A percentile compares a stretch with the other conserved stretches of the same genome.
Conservation (phyloP, 2,329 filamentous ascomycete genomes). For the Ceratocystiopsis sp. region DNA sequence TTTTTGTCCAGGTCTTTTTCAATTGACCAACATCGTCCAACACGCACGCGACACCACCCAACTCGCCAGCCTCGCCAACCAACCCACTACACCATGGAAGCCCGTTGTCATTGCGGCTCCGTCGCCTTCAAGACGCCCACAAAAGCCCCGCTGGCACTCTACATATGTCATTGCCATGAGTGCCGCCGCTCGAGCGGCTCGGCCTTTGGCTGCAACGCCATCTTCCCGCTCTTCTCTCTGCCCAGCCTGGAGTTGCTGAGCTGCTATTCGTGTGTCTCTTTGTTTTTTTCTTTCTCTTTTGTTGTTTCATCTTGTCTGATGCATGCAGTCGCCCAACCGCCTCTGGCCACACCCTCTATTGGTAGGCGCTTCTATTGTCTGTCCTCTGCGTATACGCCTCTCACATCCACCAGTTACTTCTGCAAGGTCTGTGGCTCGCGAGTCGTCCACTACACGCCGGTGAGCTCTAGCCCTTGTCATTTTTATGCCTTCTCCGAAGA, state of each 20-base stretch:
- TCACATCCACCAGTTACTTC: constrained; percentile 43
- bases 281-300: background rate
- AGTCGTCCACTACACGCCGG: constrained; percentile 43
- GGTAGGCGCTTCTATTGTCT: constrained; percentile 30
- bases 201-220: constrained; percentile 51
- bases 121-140: constrained; percentile 10
- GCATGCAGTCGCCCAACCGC: constrained; percentile 34
- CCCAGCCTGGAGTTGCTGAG: constrained; percentile 30
- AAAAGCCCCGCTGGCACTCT: constrained; percentile 9
- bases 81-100: constrained; percentile 11
- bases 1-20: background rate
- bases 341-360: constrained; percentile 39
- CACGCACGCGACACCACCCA: too few relatives aligned
- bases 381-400: too few relatives aligned
- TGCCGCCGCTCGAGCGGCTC: constrained; percentile 11
- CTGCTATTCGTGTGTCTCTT: constrained; percentile 33
- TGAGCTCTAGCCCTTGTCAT: constrained; percentile 10
- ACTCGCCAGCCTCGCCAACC: too few relatives aligned
- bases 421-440: constrained; percentile 49
- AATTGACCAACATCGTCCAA: too few relatives aligned
- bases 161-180: constrained; percentile 12
- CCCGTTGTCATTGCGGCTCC: constrained; percentile 11
- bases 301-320: background rate
- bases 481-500: too few relatives aligned
- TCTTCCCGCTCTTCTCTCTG: constrained; percentile 49